These are phyloP conservation scores for Eucalyptus lansdowneana DNA, from an alignment of 345 rosid species.

Conservation along the genomic window DNA sequence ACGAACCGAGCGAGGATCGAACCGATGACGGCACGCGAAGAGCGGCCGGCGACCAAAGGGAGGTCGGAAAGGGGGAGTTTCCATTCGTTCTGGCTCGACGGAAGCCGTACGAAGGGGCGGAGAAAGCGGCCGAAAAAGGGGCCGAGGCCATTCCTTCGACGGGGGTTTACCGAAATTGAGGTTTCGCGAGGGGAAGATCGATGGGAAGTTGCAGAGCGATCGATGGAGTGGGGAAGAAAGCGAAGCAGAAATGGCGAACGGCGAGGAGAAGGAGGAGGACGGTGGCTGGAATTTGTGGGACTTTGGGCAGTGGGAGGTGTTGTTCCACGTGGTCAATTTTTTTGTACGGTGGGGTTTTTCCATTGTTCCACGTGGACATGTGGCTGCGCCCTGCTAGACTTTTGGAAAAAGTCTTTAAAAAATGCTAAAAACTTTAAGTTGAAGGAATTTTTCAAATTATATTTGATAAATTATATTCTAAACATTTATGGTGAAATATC, in stretches of 20 bases:
- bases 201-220: not conserved
- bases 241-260: not conserved
- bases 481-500: no score
- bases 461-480: no score
- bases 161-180: not conserved
- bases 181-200: not conserved
- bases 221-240: not conserved
- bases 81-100: not conserved
- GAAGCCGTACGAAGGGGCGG: constrained; percentile 9
- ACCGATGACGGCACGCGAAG: constrained; percentile 19
- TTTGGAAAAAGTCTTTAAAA: no score
- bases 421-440: no score
- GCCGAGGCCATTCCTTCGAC: constrained; percentile 16
- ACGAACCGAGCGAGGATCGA: constrained; percentile 29
- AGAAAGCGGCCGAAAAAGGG: constrained; percentile 22
- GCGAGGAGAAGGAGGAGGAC: not conserved
- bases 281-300: not conserved
- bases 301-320: not conserved
- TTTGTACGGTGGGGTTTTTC: not conserved
- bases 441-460: no score
- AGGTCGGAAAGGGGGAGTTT: not conserved
- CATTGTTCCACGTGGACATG: not conserved
- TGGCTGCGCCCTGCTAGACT: accelerated
- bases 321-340: not conserved
- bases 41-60: not conserved